phyloP scores from a whole-genome alignment of 2,329 filamentous ascomycete species.

The Didymella pomorum region DNA sequence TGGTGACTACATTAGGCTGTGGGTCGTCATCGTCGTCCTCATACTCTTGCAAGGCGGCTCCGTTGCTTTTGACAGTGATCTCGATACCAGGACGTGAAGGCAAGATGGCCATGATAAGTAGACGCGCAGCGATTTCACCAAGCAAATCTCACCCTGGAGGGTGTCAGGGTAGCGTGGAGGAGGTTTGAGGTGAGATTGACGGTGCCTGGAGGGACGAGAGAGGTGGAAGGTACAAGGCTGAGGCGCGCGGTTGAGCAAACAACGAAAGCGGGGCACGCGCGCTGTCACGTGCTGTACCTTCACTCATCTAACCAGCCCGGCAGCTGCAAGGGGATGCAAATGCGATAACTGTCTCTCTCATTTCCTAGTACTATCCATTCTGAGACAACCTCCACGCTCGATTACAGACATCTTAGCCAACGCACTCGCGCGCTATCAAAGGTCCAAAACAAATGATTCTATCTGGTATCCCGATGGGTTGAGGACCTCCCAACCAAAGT shows the following conservation, averaged over 20 bases:
- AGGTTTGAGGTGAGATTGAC: background rate
- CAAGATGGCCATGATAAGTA: conserved; percentile 31
- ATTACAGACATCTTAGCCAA: background rate
- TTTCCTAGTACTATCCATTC: conserved; percentile 7
- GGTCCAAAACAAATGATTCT: conserved; percentile 1
- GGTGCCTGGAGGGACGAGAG: conserved; percentile 2
- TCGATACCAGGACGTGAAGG: conserved; percentile 22
- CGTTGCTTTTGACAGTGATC: conserved; percentile 32
- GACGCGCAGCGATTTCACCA: background rate
- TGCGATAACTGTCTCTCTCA: background rate
- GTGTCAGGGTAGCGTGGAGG: background rate
- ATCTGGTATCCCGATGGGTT: conserved; percentile 2
- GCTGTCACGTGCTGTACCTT: background rate
- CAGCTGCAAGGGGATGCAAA: background rate
- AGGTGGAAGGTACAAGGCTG: background rate
- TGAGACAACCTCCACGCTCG: background rate
- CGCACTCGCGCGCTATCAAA: background rate
- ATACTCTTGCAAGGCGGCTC: conserved; percentile 34
- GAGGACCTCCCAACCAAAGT: background rate
- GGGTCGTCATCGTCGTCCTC: conserved; percentile 32
- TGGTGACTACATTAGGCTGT: conserved; percentile 23
- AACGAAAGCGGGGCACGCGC: conserved; percentile 4
- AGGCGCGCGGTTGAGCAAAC: background rate
- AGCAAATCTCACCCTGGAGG: background rate
- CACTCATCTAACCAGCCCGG: background rate